Evolutionary conservation across 1,139 yeast genomes (phyloP).

Genomic region (Diutina siamensis): DNA sequence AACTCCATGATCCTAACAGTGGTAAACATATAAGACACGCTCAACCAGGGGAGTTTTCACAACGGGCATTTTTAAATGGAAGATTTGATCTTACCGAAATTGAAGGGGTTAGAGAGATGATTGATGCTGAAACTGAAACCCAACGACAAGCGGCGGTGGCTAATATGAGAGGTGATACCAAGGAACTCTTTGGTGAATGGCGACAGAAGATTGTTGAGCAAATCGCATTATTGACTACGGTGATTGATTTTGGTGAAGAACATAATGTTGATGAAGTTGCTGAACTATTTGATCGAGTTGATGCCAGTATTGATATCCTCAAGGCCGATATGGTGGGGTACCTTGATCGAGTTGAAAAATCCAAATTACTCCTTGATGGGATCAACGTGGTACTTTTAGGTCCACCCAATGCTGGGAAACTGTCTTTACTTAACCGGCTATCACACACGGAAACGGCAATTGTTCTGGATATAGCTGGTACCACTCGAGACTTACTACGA

Average conservation of each 20-base stretch:
- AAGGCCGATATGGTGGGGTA: slow-evolving; percentile 36
- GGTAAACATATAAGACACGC: slow-evolving; percentile 59
- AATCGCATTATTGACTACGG: slow-evolving; percentile 71
- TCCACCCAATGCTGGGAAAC: slow-evolving; percentile 95
- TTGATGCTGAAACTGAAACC: slow-evolving; percentile 89
- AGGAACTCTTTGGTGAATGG: slow-evolving; percentile 50
- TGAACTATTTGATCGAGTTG: slow-evolving; percentile 39
- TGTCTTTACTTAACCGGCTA: slow-evolving; percentile 64
- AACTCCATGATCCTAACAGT: slow-evolving; percentile 30
- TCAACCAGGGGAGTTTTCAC: slow-evolving; percentile 86
- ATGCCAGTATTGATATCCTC: slow-evolving; percentile 27
- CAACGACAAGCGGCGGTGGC: slow-evolving; percentile 69
- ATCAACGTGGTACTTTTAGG: slow-evolving; percentile 68
- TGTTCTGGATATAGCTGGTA: slow-evolving; percentile 87
- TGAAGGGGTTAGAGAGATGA: slow-evolving; percentile 81
- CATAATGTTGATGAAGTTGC: slow-evolving; percentile 63
- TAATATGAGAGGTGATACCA: slow-evolving; percentile 62
- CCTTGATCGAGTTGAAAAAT: slow-evolving; percentile 38
- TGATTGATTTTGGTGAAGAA: slow-evolving; percentile 95
- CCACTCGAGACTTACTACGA: slow-evolving; percentile 84
- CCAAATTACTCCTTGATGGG: slow-evolving; percentile 64
- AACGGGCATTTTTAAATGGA: slow-evolving; percentile 68
- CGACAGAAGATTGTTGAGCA: slow-evolving; percentile 50
- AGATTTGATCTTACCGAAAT: slow-evolving; percentile 65
- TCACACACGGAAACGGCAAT: slow-evolving; percentile 81